A percentile compares a stretch with the other conserved stretches of the same genome.
Conservation (phyloP, 2,329 filamentous ascomycete species). For the Pleoardoris graminearum region DNA sequence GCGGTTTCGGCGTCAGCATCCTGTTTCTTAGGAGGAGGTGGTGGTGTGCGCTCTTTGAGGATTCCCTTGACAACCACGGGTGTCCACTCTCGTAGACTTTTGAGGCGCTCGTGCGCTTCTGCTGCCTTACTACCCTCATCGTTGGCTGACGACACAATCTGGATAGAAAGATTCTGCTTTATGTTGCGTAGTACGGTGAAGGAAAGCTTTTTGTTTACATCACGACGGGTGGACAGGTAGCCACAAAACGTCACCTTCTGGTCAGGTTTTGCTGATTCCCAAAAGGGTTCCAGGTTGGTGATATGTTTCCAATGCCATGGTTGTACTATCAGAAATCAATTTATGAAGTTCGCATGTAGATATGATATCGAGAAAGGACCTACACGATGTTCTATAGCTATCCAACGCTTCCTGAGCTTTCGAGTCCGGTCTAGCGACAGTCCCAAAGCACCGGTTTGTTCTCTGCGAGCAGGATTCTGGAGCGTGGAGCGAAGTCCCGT, state of each 20-base stretch:
- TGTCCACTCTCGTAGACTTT: constrained; percentile 53
- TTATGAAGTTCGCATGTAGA: not conserved
- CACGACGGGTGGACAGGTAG: constrained; percentile 70
- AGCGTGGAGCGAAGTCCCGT: constrained; percentile 28
- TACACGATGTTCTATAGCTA: constrained; percentile 40
- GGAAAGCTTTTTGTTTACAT: constrained; percentile 68
- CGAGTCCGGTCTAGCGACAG: constrained; percentile 18
- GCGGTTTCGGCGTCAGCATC: not conserved
- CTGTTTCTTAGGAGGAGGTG: constrained; percentile 38
- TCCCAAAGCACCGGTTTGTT: constrained; percentile 20
- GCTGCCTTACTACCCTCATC: constrained; percentile 21
- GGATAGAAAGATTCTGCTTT: constrained; percentile 51
- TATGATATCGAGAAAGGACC: not conserved
- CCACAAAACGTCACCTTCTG: constrained; percentile 60
- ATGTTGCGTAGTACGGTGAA: constrained; percentile 66
- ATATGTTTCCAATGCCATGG: constrained; percentile 37
- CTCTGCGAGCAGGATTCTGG: constrained; percentile 12
- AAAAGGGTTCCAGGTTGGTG: constrained; percentile 34
- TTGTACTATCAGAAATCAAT: constrained; percentile 19
- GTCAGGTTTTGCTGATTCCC: constrained; percentile 6
- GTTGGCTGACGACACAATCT: constrained; percentile 54
- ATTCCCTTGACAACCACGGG: constrained; percentile 59
- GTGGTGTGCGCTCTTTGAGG: constrained; percentile 48
- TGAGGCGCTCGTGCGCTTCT: constrained; percentile 45
- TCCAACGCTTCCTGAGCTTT: constrained; percentile 29